A percentile compares a stretch with the other conserved stretches of the same genome.
Conservation (phyloP, 2,329 filamentous ascomycete genomes). For the Fusarium lateritium region DNA sequence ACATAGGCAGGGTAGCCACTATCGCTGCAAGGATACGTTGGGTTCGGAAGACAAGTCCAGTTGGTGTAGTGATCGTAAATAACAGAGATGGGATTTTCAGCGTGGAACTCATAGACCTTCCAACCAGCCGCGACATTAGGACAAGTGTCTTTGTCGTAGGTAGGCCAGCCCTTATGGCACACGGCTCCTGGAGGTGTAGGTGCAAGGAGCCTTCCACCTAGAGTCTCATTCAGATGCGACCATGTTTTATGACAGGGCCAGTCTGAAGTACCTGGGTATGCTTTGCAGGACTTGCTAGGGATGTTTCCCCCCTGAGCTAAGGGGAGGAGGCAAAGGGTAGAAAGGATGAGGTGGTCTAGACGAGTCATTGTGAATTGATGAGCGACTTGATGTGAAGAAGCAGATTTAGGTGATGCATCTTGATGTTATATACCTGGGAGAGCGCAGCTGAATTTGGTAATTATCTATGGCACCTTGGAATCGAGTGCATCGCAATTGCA, state of each 20-base stretch:
- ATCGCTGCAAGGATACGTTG: slow-evolving; percentile 52
- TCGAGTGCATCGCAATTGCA: neutral
- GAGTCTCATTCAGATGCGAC: slow-evolving; percentile 61
- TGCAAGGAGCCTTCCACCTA: slow-evolving; percentile 59
- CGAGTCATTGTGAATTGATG: slow-evolving; percentile 22
- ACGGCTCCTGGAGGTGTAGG: slow-evolving; percentile 56
- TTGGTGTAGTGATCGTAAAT: slow-evolving; percentile 63
- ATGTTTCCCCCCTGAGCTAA: neutral
- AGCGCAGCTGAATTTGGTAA: neutral
- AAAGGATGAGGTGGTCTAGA: slow-evolving; percentile 7
- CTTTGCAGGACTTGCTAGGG: slow-evolving; percentile 58
- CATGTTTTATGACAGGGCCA: slow-evolving; percentile 66
- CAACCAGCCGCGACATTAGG: slow-evolving; percentile 41
- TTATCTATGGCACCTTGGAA: neutral
- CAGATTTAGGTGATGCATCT: neutral
- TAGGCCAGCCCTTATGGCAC: slow-evolving; percentile 49
- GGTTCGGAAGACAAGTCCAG: slow-evolving; percentile 64
- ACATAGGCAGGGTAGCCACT: slow-evolving; percentile 56
- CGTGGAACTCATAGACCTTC: slow-evolving; percentile 50
- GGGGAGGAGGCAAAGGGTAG: slow-evolving; percentile 5
- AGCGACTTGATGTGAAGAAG: neutral
- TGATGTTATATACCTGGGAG: slow-evolving; percentile 21
- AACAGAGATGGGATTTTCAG: slow-evolving; percentile 51
- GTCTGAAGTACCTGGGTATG: slow-evolving; percentile 59
- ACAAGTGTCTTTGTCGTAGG: slow-evolving; percentile 52